A percentile compares a stretch with the other conserved stretches of the same genome.
Conservation (phyloP, 2,329 filamentous ascomycete genomes). For the Microdochium trichocladiopsis region DNA sequence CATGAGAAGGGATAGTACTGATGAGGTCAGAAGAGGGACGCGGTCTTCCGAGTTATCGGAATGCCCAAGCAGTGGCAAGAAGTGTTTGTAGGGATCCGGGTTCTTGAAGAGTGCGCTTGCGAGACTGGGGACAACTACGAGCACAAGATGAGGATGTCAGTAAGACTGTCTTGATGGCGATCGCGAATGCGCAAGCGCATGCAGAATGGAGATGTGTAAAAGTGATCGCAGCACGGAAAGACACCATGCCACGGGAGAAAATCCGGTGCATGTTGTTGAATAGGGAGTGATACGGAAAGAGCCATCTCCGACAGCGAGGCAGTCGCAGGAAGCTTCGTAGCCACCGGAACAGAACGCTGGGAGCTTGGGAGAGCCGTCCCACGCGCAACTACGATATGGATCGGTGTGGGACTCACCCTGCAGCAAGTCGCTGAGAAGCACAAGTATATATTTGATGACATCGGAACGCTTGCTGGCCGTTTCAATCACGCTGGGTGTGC, state of each 20-base stretch:
- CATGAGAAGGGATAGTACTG: constrained; percentile 76
- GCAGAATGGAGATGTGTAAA: too few species aligned
- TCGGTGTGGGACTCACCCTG: constrained; percentile 52
- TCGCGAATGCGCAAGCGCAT: too few species aligned
- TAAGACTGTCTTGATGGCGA: not conserved
- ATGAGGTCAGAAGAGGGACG: constrained; percentile 83
- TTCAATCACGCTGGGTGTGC: constrained; percentile 68
- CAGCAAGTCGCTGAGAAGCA: constrained; percentile 80
- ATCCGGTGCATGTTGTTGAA: too few species aligned
- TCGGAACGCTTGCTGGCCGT: constrained; percentile 78
- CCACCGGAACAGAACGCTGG: too few species aligned
- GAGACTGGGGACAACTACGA: constrained; percentile 64
- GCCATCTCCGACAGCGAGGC: too few species aligned
- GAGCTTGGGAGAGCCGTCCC: not conserved
- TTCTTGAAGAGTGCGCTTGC: constrained; percentile 70
- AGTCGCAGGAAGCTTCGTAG: too few species aligned
- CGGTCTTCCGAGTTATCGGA: constrained; percentile 69
- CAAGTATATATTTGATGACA: constrained; percentile 91
- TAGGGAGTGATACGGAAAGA: too few species aligned
- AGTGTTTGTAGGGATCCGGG: constrained; percentile 71
- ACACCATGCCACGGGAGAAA: too few species aligned
- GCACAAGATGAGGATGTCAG: constrained; percentile 2
- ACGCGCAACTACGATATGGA: not conserved
- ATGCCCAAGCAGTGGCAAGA: constrained; percentile 77
- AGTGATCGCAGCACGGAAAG: constrained; percentile 1